Base-by-base conservation (phyloP, 441 rosid genomes). In the Macaranga tanarius region DNA sequence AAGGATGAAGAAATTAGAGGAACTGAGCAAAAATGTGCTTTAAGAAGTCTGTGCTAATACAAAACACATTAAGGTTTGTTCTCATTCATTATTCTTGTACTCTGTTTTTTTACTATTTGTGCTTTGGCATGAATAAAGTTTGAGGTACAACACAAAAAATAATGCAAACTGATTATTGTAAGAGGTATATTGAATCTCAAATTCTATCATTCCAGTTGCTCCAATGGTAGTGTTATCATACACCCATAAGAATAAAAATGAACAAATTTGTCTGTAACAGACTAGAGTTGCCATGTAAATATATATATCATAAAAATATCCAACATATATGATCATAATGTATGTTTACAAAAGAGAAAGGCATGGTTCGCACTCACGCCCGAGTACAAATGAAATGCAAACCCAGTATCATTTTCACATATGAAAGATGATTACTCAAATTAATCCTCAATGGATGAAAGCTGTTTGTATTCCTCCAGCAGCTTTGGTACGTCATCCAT, bases 401-500 rank as follows among this genome's bases (percentile, higher is more conserved):
- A 67, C 57, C 57, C 3, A 3, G 16, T 6, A 69, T 4, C 56
- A 45, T 57, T 62, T 50, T 59, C 22, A 45, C 12, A 48, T 23
- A 60, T 22, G 20, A 40, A 64, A 23, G 51, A 13, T 42, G 45
- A 44, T 20, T 16, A 51, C 51, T 58, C 15, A 58, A 31, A 70
- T 54, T 56, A 68, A n/a, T 63, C 73, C 72, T 84, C 76, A 82
- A 70, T 81, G 17, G 75, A 75, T 57, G 79, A 48, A 69, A 89
- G 86, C 77, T 84, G 80, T 76, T 79, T 87, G 84, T 91, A 91
- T 79, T 91, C 98, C 66, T 79, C 89, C 80, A 91, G 86, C 68
- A 95, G 89, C 83, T 85, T 88, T 10, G 98, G 83, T 34, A 92
- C 82, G 70, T 90, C 97, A 77, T 85, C 86, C 82, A 92, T 86